Base-by-base conservation (phyloP, 1,284 basidiomycete genomes). In the Rhodotorula sp. region DNA sequence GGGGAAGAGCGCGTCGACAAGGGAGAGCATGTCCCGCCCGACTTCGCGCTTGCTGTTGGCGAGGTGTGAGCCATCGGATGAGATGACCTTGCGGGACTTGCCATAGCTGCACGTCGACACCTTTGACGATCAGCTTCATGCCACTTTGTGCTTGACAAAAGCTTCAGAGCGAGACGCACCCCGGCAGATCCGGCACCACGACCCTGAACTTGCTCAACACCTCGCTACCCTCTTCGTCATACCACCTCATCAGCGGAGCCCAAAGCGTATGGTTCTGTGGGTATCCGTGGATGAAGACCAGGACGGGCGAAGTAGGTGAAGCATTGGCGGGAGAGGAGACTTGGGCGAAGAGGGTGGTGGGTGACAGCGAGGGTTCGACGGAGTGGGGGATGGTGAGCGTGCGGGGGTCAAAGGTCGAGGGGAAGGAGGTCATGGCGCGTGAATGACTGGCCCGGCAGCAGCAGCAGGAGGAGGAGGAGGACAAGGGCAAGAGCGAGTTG, bases 281-380 rank as follows among this genome's bases (percentile, higher is more conserved):
- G 58, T 74, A 79, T 2, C 78, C 78, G 70, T 79, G 78, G 19
- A 79, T 64, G n/a, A 79, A 73, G 20, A 77, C 55, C 39, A 78
- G 66, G 29, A 78, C 57, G 8, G 57, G 57, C 17, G 20, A 20
- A 29, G 15, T 29, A 22, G 44, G 3, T 20, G n/a, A 15, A 8
- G 19, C 53, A 34, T 34, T 6, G 34, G 34, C 29, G 19, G 57
- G 44, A 9, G n/a, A 13, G 13, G 57, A 58, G 44, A 47, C 57
- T 44, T 32, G 57, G 9, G 44, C 57, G 30, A 48, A 47, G 27
- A 58, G 57, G 10, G 44, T 32, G 6, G 57, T 24, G 22, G 57
- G 20, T 3, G 57, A 3, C 11, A 58, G 57, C 7, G 39, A 20
- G 57, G 44, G 29, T 4, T 8, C 0, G 44, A 22, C 9, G 29